A percentile compares a stretch with the other conserved stretches of the same genome.
phyloP scores from a whole-genome alignment of 2,329 filamentous ascomycete species.

The Bipolaris oryzae region DNA sequence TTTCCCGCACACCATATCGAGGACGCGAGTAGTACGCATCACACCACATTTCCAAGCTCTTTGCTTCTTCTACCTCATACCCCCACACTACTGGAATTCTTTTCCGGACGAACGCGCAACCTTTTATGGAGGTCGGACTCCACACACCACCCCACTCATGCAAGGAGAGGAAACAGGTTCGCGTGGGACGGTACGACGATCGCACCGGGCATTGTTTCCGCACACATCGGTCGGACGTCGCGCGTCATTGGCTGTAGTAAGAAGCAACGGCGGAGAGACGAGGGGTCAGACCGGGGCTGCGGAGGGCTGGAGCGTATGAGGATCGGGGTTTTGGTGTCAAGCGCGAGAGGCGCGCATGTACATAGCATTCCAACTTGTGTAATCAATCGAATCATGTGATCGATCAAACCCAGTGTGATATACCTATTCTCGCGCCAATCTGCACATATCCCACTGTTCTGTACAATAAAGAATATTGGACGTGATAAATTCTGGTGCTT shows the following conservation, averaged over 20 bases:
- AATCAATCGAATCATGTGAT: neutral
- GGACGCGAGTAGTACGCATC: no score
- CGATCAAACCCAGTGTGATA: neutral
- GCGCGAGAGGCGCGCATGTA: neutral
- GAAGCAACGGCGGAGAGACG: neutral
- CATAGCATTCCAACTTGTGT: neutral
- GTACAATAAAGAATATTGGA: no score
- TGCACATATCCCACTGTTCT: no score
- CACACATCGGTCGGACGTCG: constrained; percentile 1
- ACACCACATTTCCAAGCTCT: no score
- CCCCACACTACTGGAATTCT: no score
- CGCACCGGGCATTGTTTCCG: neutral
- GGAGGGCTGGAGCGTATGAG: neutral
- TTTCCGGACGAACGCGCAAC: neutral
- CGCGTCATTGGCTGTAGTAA: neutral
- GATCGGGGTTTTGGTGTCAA: neutral
- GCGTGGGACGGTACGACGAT: neutral
- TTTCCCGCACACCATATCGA: no score
- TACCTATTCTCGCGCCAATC: no score
- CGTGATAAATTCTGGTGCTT: no score
- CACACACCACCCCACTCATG: neutral
- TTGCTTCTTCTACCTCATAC: no score
- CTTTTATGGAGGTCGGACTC: neutral
- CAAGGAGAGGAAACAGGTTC: neutral
- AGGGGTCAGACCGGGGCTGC: neutral